Base-by-base conservation (phyloP, 192 early-diverging fungal species). In the Gigaspora rosea region DNA sequence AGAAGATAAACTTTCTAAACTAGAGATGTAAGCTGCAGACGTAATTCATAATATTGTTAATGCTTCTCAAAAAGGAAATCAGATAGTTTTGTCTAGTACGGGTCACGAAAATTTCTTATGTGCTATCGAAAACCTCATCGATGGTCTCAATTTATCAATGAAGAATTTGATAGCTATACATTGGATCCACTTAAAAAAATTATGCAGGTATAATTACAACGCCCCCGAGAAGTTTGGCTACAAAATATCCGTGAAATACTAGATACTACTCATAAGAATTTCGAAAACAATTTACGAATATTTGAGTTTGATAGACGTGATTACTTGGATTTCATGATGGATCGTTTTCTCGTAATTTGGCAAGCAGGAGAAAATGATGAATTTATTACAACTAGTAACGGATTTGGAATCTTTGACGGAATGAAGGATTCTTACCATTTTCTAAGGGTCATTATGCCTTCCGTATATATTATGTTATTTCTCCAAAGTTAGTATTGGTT, bases 331-430 rank as follows among this genome's bases (percentile, higher is more conserved):
- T 12, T 32, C 57, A 41, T 74, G 59, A 35, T 76, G 0, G 58
- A 3, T 16, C 49, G 57, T 33, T 78, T 75, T 50, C 58, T 82
- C 15, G 79, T 78, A 72, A 77, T 82, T 35, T 82, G 81, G 81
- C 63, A 82, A 65, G 81, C 81, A 3, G 67, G 64, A 20, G 81
- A 82, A 69, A 78, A 78, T 46, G 76, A 78, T 41, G 78, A 82
- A 76, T 82, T 82, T 63, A 82, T 82, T 59, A 57, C 79, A 62
- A 76, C 82, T 2, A 71, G 76, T 15, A 75, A 52, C 41, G 75
- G 82, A 54, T 83, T 83, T 58, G 82, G 82, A 67, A 65, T 54
- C 4, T 83, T 75, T 18, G 82, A 83, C 46, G 82, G 82, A 13
- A 16, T 71, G 52, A 48, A 7, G 68, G 56, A 15, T 8, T 58